Base-by-base conservation (phyloP, 345 rosid species). In the Reutealis trisperma region DNA sequence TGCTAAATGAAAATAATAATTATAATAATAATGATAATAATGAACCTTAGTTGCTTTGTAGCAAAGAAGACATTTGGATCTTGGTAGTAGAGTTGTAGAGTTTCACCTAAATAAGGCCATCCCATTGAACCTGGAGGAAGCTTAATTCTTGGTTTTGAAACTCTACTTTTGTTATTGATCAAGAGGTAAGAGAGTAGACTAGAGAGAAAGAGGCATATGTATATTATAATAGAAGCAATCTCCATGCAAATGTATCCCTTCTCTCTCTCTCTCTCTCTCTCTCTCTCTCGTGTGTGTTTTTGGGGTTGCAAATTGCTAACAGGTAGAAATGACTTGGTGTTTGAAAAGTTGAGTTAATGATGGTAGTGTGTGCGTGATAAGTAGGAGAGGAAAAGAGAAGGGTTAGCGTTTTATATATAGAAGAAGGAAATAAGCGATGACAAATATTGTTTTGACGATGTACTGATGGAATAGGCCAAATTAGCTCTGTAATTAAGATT, bases 71-170 rank as follows among this genome's bases (percentile, higher is more conserved):
- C 77, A 68, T 79, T 82, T n/a, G 90, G 92, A 80, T 85, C 75
- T 73, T 89, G 87, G 19, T 90, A 86, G 78, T 83, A 89, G 52
- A 89, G 81, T 61, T 79, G 85, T 42, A 83, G 79, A 63, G 90
- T 87, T 79, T 89, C 89, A 11, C 92, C 92, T 15, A 89, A n/a
- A 61, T 73, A 83, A 41, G 92, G 92, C 89, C 87, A 89, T 1
- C 92, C 92, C 78, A 89, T 59, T 71, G 90, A 86, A 22, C 92
- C 92, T 6, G 92, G 92, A 3, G 92, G 90, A 30, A 89, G 85
- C 62, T 69, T 63, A 41, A 77, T n/a, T 60, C n/a, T 73, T 24
- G 63, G 30, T 58, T 18, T 55, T 3, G 73, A 60, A 10, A 30
- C n/a, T 55, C 51, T 66, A 12, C 55, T 71, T 37, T 6, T 76